Conservation (phyloP, 1,284 basidiomycete species). For the Hypsizygus ulmarius region DNA sequence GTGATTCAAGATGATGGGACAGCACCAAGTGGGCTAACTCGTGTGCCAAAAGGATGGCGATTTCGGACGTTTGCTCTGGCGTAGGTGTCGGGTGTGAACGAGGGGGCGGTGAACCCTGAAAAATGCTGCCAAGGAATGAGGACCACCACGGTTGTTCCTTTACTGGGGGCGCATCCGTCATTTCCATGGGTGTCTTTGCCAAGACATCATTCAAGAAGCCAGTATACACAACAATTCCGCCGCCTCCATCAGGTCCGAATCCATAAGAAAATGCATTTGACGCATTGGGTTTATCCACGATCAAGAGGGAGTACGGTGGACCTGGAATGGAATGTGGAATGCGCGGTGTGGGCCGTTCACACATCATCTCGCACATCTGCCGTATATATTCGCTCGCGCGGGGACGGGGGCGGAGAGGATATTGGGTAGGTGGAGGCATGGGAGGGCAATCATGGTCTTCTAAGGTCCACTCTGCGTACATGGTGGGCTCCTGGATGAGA, state of each 20-base stretch:
- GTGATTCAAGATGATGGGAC: constrained; percentile 85
- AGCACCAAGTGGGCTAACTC: constrained; percentile 86
- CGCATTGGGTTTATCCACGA: constrained; percentile 78
- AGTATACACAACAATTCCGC: constrained; percentile 87
- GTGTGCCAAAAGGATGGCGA: constrained; percentile 85
- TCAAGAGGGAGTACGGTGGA: constrained; percentile 81
- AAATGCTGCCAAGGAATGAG: constrained; percentile 46
- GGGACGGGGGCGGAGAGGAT: constrained; percentile 69
- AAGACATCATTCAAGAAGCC: constrained; percentile 85
- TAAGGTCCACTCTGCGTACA: constrained; percentile 56
- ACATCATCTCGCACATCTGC: constrained; percentile 49
- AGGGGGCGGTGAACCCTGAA: constrained; percentile 31
- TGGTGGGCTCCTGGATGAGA: constrained; percentile 54
- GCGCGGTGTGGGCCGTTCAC: constrained; percentile 37
- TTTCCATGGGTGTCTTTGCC: constrained; percentile 36
- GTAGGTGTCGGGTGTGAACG: constrained; percentile 58
- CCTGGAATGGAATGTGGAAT: constrained; percentile 65
- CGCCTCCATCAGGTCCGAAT: constrained; percentile 85
- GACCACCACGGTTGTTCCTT: constrained; percentile 45
- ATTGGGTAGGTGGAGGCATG: constrained; percentile 70
- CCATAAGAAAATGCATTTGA: constrained; percentile 90
- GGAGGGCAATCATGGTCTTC: constrained; percentile 48
- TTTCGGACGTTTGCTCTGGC: constrained; percentile 74
- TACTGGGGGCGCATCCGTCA: constrained; percentile 23
- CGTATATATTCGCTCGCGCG: constrained; percentile 64